phyloP scores from a whole-genome alignment of 2,329 filamentous ascomycete species.

The Xylaria sp. region DNA sequence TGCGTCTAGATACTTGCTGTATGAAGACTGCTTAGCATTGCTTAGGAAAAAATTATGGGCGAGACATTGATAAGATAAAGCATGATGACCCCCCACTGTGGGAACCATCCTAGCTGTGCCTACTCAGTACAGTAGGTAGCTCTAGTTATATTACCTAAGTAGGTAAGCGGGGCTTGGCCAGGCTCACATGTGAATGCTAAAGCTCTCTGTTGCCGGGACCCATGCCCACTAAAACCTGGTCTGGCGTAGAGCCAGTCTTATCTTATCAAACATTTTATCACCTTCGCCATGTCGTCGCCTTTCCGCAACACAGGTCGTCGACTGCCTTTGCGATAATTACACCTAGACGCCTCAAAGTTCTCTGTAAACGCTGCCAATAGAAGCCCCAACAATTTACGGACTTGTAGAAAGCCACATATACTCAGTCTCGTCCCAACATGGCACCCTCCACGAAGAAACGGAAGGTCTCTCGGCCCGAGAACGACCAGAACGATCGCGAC shows the following conservation, averaged over 20 bases:
- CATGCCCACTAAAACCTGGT: neutral
- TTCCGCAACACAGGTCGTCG: neutral
- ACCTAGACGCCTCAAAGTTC: neutral
- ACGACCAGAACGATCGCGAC: conserved; percentile 15
- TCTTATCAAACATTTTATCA: conserved; percentile 19
- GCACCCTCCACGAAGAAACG: conserved; percentile 45
- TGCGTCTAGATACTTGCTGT: too few species aligned
- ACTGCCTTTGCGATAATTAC: neutral
- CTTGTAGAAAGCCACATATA: neutral
- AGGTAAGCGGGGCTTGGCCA: too few species aligned
- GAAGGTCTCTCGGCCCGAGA: conserved; percentile 44
- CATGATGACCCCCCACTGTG: neutral
- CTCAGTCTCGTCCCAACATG: neutral
- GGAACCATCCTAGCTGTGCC: neutral
- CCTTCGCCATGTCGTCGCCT: neutral
- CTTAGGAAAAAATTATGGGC: conserved; percentile 4
- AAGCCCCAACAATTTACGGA: neutral
- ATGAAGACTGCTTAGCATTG: too few species aligned
- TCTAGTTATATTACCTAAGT: too few species aligned
- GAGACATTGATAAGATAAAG: conserved; percentile 16
- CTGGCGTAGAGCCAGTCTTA: neutral
- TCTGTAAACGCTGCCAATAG: neutral
- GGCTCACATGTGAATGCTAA: too few species aligned
- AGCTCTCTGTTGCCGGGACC: too few species aligned
- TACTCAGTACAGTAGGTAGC: too few species aligned